Conservation (phyloP, 257 asterid genomes). For the Pogostemon cablin region DNA sequence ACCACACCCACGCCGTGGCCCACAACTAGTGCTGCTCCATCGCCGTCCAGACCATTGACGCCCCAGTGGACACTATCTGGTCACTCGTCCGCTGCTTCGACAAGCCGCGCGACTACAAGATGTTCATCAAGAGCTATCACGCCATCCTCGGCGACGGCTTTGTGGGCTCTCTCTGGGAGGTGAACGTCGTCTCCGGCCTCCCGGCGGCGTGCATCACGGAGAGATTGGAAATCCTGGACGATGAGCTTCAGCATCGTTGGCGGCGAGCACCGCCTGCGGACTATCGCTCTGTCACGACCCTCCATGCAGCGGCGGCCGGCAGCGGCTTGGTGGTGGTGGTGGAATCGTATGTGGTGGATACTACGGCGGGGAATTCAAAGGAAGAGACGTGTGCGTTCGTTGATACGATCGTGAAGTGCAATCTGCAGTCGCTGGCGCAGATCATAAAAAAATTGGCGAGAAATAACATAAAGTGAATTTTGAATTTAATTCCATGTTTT, state of each 20-base stretch:
- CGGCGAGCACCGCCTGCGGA: slow-evolving; percentile 73
- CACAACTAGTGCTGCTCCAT: slow-evolving; percentile 74
- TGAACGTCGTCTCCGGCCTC: slow-evolving; percentile 72
- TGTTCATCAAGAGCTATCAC: slow-evolving; percentile 71
- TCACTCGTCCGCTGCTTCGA: slow-evolving; percentile 82
- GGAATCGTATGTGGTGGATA: slow-evolving; percentile 82
- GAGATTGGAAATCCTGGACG: slow-evolving; percentile 74
- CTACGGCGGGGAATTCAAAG: slow-evolving; percentile 71
- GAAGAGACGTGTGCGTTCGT: slow-evolving; percentile 80
- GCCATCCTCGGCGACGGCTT: slow-evolving; percentile 66
- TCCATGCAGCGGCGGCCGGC: slow-evolving; percentile 45
- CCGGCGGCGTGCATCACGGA: slow-evolving; percentile 81
- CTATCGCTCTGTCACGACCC: slow-evolving; percentile 72
- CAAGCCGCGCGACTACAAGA: slow-evolving; percentile 78
- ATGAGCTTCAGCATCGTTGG: slow-evolving; percentile 85
- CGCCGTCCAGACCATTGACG: slow-evolving; percentile 53
- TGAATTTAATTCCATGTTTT: neutral
- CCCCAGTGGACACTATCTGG: slow-evolving; percentile 71
- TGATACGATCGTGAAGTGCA: slow-evolving; percentile 79
- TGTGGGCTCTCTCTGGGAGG: slow-evolving; percentile 79
- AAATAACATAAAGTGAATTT: slow-evolving; percentile 29
- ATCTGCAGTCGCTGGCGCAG: slow-evolving; percentile 68
- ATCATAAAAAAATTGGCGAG: slow-evolving; percentile 47
- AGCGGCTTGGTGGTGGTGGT: slow-evolving; percentile 52
- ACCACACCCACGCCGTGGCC: slow-evolving; percentile 67